Evolutionary conservation across 257 asterid species (phyloP).

Genomic region (Agastache rugosa): DNA sequence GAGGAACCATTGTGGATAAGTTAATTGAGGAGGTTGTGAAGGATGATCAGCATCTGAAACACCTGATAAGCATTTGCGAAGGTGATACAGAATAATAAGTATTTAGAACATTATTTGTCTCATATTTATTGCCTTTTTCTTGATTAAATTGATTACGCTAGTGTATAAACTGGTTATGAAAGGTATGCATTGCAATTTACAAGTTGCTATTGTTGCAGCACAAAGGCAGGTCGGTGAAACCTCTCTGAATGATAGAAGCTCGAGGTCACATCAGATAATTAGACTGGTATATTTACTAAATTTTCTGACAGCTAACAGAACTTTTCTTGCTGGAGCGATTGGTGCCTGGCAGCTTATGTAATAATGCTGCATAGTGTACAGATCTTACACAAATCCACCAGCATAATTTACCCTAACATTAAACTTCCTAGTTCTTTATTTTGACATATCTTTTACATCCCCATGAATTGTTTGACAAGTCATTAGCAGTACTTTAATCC

Average conservation of each 20-base stretch:
- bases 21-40: conserved; percentile 74
- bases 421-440: neutral
- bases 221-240: conserved; percentile 99
- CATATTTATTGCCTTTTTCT: conserved; percentile 14
- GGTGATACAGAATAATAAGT: conserved; percentile 49
- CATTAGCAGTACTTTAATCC: neutral
- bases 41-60: conserved; percentile 75
- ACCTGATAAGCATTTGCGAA: conserved; percentile 79
- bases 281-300: conserved; percentile 67
- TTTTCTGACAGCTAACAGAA: neutral
- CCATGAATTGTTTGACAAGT: neutral
- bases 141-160: conserved; percentile 13
- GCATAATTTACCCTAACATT: neutral
- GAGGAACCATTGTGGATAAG: conserved; percentile 91
- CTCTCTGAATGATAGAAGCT: conserved; percentile 87
- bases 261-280: conserved; percentile 98
- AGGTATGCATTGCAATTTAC: neutral
- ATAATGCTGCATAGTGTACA: neutral
- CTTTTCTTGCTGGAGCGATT: conserved; percentile 10
- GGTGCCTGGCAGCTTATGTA: neutral
- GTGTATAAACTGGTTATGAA: conserved; percentile 12
- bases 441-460: neutral
- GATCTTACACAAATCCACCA: conserved; percentile 4
- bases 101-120: conserved; percentile 1
- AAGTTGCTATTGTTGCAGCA: conserved; percentile 59